Conservation (phyloP, 2,329 filamentous ascomycete species). For the Monosporascus sp. region DNA sequence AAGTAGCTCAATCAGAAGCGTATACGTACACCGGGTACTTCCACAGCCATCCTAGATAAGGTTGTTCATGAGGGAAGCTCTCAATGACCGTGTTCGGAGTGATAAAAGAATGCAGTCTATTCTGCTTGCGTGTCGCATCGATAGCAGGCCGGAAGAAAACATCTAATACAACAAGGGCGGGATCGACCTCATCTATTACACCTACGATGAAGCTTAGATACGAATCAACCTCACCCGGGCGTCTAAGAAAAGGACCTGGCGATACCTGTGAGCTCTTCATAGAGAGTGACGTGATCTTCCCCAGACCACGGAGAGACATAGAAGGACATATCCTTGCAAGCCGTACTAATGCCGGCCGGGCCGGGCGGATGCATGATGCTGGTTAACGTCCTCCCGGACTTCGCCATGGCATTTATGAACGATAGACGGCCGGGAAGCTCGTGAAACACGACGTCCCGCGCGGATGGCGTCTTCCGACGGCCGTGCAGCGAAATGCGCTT, state of each 20-base stretch:
- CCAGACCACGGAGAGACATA: background rate
- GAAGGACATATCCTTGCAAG: no score
- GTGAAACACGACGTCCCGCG: constrained; percentile 17
- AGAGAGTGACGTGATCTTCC: background rate
- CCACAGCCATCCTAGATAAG: constrained; percentile 10
- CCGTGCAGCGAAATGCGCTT: constrained; percentile 10
- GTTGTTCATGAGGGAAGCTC: constrained; percentile 7
- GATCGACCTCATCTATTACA: constrained; percentile 12
- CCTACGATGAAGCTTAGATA: background rate
- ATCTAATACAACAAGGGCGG: constrained; percentile 16
- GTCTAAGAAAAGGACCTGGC: no score
- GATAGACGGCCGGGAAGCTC: constrained; percentile 9
- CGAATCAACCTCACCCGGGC: no score
- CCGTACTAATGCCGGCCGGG: background rate
- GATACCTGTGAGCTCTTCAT: background rate
- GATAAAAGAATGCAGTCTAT: constrained; percentile 8
- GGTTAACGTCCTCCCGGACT: constrained; percentile 10
- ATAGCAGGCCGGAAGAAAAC: constrained; percentile 8
- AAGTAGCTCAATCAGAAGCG: no score
- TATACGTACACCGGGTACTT: constrained; percentile 10
- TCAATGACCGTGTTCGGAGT: constrained; percentile 10
- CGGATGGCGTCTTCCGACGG: constrained; percentile 8
- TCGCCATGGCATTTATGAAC: constrained; percentile 5
- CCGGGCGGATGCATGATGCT: constrained; percentile 16
- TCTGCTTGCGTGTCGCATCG: constrained; percentile 9